phyloP scores from a whole-genome alignment of 352 stramenopile species.

The Globisporangium alternatum region DNA sequence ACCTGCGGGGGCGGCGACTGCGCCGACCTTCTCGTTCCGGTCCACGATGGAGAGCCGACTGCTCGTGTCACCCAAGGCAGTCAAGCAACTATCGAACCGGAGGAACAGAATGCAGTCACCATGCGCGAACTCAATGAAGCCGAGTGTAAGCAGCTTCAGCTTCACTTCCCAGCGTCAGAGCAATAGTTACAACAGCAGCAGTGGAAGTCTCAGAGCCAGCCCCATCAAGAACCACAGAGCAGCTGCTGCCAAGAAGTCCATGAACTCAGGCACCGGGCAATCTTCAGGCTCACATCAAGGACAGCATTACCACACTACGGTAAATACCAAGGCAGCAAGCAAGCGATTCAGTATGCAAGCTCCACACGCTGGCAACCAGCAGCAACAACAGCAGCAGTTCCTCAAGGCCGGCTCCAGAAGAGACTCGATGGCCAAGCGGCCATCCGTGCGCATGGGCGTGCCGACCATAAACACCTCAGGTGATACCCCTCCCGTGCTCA shows the following conservation, averaged over 20 bases:
- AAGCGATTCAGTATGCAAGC: constrained; percentile 8
- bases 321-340: background rate
- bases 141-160: background rate
- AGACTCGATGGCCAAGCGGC: constrained; percentile 13
- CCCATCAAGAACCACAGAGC: background rate
- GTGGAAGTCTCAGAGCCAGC: background rate
- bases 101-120: background rate
- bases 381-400: constrained; percentile 1
- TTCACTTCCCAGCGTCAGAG: background rate
- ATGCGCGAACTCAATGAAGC: background rate
- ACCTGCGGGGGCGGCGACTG: constrained; percentile 3
- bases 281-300: background rate
- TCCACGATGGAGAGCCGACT: constrained; percentile 39
- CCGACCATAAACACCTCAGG: constrained; percentile 1
- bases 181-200: background rate
- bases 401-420: constrained; percentile 3
- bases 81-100: background rate
- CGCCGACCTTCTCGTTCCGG: constrained; percentile 36
- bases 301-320: background rate
- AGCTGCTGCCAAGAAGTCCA: background rate
- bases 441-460: constrained; percentile 11
- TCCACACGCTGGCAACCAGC: background rate
- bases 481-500: constrained; percentile 27
- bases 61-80: constrained; percentile 28
- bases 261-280: background rate